A percentile compares a stretch with the other conserved stretches of the same genome.
These are phyloP conservation scores for Polytrichum formosum DNA, from an alignment of 225 moss, liverwort and hornwort genomes.

Conservation along the genomic window DNA sequence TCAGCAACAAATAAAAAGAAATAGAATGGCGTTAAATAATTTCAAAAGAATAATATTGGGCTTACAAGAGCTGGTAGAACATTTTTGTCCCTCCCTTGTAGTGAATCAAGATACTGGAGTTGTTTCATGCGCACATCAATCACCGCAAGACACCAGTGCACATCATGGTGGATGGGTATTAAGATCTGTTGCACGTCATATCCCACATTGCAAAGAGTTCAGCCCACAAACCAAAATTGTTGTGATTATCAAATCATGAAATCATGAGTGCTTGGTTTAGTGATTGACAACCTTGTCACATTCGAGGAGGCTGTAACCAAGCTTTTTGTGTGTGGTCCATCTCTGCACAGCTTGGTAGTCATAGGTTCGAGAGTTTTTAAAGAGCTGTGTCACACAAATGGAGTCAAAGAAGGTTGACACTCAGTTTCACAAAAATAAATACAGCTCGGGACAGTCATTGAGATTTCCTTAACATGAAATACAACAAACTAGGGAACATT, in stretches of 20 bases:
- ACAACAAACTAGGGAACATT: no score
- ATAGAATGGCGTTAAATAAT: not conserved
- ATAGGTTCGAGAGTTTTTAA: constrained; percentile 56
- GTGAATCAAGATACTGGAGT: constrained; percentile 64
- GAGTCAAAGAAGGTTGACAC: no score
- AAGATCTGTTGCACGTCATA: constrained; percentile 35
- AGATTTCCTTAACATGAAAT: no score
- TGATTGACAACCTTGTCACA: constrained; percentile 51
- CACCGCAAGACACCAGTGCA: constrained; percentile 71
- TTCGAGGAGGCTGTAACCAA: constrained; percentile 59
- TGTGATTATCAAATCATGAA: no score
- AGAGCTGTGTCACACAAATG: constrained; percentile 29
- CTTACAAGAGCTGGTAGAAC: constrained; percentile 58
- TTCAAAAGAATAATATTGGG: not conserved
- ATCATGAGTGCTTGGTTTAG: not conserved
- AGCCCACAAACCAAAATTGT: no score
- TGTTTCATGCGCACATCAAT: constrained; percentile 53
- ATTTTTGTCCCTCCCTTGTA: constrained; percentile 46
- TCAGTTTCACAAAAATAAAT: no score
- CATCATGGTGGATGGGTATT: constrained; percentile 69
- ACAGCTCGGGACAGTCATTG: no score
- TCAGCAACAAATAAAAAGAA: not conserved
- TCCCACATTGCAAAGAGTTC: not conserved
- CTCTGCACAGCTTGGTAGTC: constrained; percentile 63
- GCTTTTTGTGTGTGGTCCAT: constrained; percentile 63